phyloP scores from a whole-genome alignment of 2,329 filamentous ascomycete species.

The Aspergillus sp. region DNA sequence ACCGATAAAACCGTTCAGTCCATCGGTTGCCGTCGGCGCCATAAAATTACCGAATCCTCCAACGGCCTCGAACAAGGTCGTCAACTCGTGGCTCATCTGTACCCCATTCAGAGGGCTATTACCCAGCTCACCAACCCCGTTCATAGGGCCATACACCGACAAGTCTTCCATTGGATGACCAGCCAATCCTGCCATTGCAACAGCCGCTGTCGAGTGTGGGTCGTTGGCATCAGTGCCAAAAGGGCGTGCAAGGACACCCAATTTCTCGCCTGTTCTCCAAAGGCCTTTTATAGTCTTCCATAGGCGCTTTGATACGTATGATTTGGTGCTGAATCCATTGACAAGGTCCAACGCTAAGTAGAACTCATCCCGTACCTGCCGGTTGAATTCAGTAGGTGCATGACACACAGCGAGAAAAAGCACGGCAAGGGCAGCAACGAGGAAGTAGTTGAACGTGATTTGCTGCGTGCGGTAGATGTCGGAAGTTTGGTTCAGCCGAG shows the following conservation, averaged over 20 bases:
- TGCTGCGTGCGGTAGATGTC: slow-evolving; percentile 66
- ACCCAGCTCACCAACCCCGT: slow-evolving; percentile 43
- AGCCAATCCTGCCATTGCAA: slow-evolving; percentile 65
- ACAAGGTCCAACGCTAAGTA: slow-evolving; percentile 66
- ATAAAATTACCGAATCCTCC: slow-evolving; percentile 52
- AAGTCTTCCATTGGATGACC: slow-evolving; percentile 62
- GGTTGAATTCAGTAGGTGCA: slow-evolving; percentile 60
- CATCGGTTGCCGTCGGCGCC: slow-evolving; percentile 31
- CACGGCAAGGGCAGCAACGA: slow-evolving; percentile 63
- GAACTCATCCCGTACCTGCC: slow-evolving; percentile 64
- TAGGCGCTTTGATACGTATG: slow-evolving; percentile 60
- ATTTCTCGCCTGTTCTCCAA: slow-evolving; percentile 62
- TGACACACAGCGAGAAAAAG: slow-evolving; percentile 66
- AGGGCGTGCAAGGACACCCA: slow-evolving; percentile 52
- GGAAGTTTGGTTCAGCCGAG: slow-evolving; percentile 60
- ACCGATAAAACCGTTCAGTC: slow-evolving; percentile 39
- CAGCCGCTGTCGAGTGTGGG: slow-evolving; percentile 61
- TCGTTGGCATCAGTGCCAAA: slow-evolving; percentile 48
- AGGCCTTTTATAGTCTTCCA: slow-evolving; percentile 65
- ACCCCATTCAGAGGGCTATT: slow-evolving; percentile 59
- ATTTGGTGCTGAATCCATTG: slow-evolving; percentile 61
- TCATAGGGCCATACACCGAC: slow-evolving; percentile 47
- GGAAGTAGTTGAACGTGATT: slow-evolving; percentile 66
- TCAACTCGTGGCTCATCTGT: slow-evolving; percentile 61
- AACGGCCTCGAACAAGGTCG: slow-evolving; percentile 63